Evolutionary conservation across 352 stramenopile species (phyloP).

Genomic region (Globisporangium orthogonon): DNA sequence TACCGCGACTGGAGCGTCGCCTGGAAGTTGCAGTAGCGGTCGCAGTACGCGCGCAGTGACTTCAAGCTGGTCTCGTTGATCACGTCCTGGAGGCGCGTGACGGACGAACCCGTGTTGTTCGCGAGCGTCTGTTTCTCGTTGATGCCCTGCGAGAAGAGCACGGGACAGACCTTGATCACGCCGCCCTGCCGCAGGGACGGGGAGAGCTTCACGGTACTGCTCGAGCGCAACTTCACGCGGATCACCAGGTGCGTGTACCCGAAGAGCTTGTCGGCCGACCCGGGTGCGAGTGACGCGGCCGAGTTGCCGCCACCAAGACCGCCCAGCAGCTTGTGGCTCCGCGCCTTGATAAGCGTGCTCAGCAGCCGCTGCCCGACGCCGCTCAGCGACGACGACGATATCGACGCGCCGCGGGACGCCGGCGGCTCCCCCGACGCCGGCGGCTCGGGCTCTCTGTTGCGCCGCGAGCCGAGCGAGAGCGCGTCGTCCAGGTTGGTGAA

Average conservation of each 20-base stretch:
- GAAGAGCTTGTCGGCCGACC: slow-evolving; percentile 50
- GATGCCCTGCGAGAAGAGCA: slow-evolving; percentile 88
- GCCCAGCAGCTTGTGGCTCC: slow-evolving; percentile 53
- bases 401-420: slow-evolving; percentile 1
- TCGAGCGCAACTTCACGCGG: slow-evolving; percentile 68
- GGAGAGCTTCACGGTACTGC: slow-evolving; percentile 62
- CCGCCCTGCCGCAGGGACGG: slow-evolving; percentile 46
- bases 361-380: slow-evolving; percentile 59
- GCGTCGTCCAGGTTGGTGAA: slow-evolving; percentile 73
- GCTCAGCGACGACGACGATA: slow-evolving; percentile 52
- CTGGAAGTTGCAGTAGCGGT: slow-evolving; percentile 73
- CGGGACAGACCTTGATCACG: slow-evolving; percentile 57
- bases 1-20: slow-evolving; percentile 30
- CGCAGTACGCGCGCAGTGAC: slow-evolving; percentile 57
- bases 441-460: slow-evolving; percentile 8
- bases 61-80: slow-evolving; percentile 80
- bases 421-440: slow-evolving; percentile 11
- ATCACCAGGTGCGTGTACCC: slow-evolving; percentile 72
- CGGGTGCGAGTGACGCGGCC: slow-evolving; percentile 32
- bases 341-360: slow-evolving; percentile 65
- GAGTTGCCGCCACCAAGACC: slow-evolving; percentile 19
- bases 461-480: slow-evolving; percentile 25
- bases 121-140: slow-evolving; percentile 92
- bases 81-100: slow-evolving; percentile 71
- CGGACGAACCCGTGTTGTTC: slow-evolving; percentile 82